Evolutionary conservation across 2,329 filamentous ascomycete species (phyloP).

Genomic region (Colletotrichum musicola): DNA sequence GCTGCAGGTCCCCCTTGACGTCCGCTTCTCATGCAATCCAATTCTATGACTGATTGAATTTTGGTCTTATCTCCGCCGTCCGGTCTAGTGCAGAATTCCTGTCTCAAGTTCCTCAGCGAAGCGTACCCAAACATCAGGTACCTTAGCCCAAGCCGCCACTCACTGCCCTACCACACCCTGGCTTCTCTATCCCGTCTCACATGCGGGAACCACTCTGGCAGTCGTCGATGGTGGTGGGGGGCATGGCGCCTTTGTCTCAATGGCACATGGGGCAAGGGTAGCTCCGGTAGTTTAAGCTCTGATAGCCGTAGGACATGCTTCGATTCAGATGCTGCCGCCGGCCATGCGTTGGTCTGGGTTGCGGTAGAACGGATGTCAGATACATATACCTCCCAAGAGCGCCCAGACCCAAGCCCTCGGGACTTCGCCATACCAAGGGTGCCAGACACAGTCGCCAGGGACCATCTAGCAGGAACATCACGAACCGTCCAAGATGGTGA

Average conservation of each 20-base stretch:
- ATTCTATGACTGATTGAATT: slow-evolving; percentile 40
- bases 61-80: slow-evolving; percentile 37
- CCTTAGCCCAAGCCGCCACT: neutral
- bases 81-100: slow-evolving; percentile 14
- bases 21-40: neutral
- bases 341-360: slow-evolving; percentile 17
- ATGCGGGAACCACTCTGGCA: neutral
- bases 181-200: neutral
- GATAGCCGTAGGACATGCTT: slow-evolving; percentile 25
- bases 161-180: neutral
- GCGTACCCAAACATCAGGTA: neutral
- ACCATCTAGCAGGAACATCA: neutral
- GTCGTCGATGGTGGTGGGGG: slow-evolving; percentile 1
- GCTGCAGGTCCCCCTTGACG: slow-evolving; percentile 24
- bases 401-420: slow-evolving; percentile 13
- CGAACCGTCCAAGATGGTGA: slow-evolving; percentile 31
- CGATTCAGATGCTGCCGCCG: slow-evolving; percentile 33
- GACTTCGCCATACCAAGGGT: neutral
- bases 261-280: slow-evolving; percentile 21
- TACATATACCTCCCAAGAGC: slow-evolving; percentile 28
- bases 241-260: slow-evolving; percentile 8
- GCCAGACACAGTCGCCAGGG: neutral
- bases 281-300: slow-evolving; percentile 31
- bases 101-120: neutral
- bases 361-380: neutral